Conservation (phyloP, 2,329 filamentous ascomycete genomes). For the Davidsoniella eucalypti region DNA sequence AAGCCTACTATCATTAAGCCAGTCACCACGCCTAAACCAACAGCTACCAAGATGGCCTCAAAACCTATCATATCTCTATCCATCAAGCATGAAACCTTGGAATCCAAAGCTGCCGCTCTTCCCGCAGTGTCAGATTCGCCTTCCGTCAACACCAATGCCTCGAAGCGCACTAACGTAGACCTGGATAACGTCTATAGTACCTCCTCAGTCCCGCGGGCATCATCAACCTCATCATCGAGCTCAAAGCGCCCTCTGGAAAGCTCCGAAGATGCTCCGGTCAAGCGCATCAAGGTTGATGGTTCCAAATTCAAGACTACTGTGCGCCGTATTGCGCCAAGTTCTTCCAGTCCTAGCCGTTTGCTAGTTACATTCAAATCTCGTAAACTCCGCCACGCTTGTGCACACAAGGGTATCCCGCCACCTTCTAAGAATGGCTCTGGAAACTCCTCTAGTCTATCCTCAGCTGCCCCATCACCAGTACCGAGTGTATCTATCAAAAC, state of each 20-base stretch:
- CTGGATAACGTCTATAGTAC: slow-evolving; percentile 7
- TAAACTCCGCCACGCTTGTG: slow-evolving; percentile 9
- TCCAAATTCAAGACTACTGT: slow-evolving; percentile 1
- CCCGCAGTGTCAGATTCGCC: neutral
- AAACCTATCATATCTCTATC: slow-evolving; percentile 11
- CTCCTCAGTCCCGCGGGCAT: neutral
- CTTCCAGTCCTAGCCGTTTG: neutral
- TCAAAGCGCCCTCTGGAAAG: slow-evolving; percentile 11
- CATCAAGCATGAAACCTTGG: slow-evolving; percentile 10
- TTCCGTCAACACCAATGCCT: neutral
- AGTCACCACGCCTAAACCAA: neutral
- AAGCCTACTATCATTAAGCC: slow-evolving; percentile 8
- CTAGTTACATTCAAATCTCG: slow-evolving; percentile 8
- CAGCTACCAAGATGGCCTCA: neutral
- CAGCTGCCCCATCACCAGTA: slow-evolving; percentile 4
- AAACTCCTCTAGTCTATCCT: slow-evolving; percentile 4
- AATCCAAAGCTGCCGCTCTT: neutral
- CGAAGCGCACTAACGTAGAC: slow-evolving; percentile 1
- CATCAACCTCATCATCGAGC: neutral
- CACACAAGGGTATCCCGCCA: slow-evolving; percentile 10
- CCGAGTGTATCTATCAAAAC: slow-evolving; percentile 10
- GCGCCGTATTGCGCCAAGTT: neutral
- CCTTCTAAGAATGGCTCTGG: neutral
- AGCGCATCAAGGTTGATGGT: slow-evolving; percentile 9
- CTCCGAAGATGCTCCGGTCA: neutral